Evolutionary conservation across 179 eudicot genomes (phyloP).

Genomic region (Carnegiea gigantea): DNA sequence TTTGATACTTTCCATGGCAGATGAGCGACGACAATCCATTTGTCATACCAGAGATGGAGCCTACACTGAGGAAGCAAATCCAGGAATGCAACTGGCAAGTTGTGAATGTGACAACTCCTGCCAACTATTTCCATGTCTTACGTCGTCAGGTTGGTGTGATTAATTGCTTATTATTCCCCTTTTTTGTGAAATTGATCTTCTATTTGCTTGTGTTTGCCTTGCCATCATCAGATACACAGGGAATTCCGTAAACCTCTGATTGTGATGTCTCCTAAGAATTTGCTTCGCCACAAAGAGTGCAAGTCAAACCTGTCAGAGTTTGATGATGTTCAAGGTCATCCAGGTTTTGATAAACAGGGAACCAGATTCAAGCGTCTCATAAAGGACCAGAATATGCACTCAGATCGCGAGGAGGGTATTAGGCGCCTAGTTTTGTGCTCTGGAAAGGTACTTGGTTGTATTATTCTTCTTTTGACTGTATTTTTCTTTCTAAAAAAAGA

Average conservation of each 20-base stretch:
- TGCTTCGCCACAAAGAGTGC: slow-evolving; percentile 91
- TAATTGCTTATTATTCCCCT: neutral
- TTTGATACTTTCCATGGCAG: slow-evolving; percentile 26
- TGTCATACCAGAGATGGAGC: slow-evolving; percentile 51
- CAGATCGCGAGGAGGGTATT: slow-evolving; percentile 71
- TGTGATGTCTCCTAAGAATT: slow-evolving; percentile 75
- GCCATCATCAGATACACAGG: slow-evolving; percentile 41
- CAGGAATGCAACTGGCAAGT: slow-evolving; percentile 58
- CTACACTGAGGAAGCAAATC: slow-evolving; percentile 43
- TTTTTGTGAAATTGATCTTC: neutral
- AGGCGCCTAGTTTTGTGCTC: slow-evolving; percentile 80
- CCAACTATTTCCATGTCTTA: slow-evolving; percentile 53
- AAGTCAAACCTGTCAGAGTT: slow-evolving; percentile 82
- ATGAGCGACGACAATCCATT: slow-evolving; percentile 57
- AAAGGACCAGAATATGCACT: slow-evolving; percentile 68
- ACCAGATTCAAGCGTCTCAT: slow-evolving; percentile 82
- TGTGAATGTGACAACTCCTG: slow-evolving; percentile 56
- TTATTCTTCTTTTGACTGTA: neutral
- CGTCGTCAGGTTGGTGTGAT: slow-evolving; percentile 46
- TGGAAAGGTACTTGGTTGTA: slow-evolving; percentile 55
- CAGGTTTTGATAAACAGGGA: slow-evolving; percentile 82
- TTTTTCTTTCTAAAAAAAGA: too few relatives aligned
- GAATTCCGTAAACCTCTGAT: slow-evolving; percentile 54
- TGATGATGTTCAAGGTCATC: slow-evolving; percentile 84
- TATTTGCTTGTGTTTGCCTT: neutral